These are phyloP conservation scores for Erucastrum elatum DNA, from an alignment of 345 rosid species.

Conservation along the genomic window DNA sequence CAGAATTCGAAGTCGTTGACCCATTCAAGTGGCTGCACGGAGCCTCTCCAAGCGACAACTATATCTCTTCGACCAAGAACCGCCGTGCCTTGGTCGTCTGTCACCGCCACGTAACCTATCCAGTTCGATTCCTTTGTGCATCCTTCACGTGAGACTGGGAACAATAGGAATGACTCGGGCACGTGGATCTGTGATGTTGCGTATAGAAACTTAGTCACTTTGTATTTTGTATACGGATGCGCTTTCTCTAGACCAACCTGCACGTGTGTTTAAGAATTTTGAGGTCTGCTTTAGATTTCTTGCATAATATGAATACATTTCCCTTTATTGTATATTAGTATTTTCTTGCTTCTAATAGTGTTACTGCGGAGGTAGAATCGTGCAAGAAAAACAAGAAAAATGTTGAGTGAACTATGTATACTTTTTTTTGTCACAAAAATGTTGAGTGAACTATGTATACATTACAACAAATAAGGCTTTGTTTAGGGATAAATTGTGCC, in stretches of 20 bases:
- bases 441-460: neutral
- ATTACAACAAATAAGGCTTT: neutral
- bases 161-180: slow-evolving; percentile 66
- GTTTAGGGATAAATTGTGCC: neutral
- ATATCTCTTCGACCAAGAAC: slow-evolving; percentile 78
- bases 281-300: neutral
- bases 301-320: neutral
- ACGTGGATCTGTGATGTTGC: slow-evolving; percentile 65
- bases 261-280: neutral
- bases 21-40: slow-evolving; percentile 72
- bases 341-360: neutral
- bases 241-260: slow-evolving; percentile 54
- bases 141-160: slow-evolving; percentile 67
- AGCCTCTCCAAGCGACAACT: slow-evolving; percentile 88
- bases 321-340: neutral
- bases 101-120: slow-evolving; percentile 85
- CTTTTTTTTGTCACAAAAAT: too few relatives aligned
- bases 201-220: slow-evolving; percentile 67
- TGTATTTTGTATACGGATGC: slow-evolving; percentile 54
- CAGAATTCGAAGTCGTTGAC: slow-evolving; percentile 57
- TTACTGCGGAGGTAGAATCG: neutral
- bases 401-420: neutral
- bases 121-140: slow-evolving; percentile 87
- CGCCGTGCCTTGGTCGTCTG: slow-evolving; percentile 67
- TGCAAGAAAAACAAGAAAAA: neutral